These are phyloP conservation scores for Chlorencoelia australis DNA, from an alignment of 2,329 filamentous ascomycete species.

Conservation along the genomic window DNA sequence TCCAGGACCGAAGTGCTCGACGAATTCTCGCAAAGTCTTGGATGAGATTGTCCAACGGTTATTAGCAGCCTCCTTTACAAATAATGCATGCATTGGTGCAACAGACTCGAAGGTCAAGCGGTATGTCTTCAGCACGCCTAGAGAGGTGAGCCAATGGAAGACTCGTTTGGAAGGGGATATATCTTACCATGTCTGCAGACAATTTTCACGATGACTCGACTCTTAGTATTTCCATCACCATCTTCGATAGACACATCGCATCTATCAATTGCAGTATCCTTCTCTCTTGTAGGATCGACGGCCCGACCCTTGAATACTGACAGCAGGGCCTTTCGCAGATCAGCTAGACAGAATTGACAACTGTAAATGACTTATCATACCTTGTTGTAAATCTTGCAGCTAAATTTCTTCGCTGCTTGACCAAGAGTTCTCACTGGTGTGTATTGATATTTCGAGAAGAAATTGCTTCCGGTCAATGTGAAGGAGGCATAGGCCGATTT, in stretches of 20 bases:
- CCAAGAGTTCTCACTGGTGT: constrained; percentile 31
- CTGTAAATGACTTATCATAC: constrained; percentile 28
- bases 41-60: constrained; percentile 68
- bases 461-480: constrained; percentile 53
- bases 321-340: constrained; percentile 45
- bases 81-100: constrained; percentile 67
- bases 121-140: constrained; percentile 67
- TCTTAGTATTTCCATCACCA: constrained; percentile 53
- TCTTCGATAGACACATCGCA: constrained; percentile 70
- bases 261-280: constrained; percentile 60
- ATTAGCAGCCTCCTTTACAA: constrained; percentile 53
- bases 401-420: constrained; percentile 44
- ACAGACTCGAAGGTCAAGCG: constrained; percentile 64
- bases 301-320: constrained; percentile 64
- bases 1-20: constrained; percentile 71
- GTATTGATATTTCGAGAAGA: constrained; percentile 66
- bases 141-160: constrained; percentile 3
- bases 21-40: constrained; percentile 59
- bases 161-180: not conserved
- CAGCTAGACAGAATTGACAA: not conserved
- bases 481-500: constrained; percentile 72
- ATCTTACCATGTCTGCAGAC: constrained; percentile 57
- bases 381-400: constrained; percentile 65
- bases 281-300: constrained; percentile 50
- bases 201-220: constrained; percentile 64